A percentile compares a stretch with the other conserved stretches of the same genome.
Evolutionary conservation across 257 asterid genomes (phyloP).

Genomic region (Ilex aquifolium): DNA sequence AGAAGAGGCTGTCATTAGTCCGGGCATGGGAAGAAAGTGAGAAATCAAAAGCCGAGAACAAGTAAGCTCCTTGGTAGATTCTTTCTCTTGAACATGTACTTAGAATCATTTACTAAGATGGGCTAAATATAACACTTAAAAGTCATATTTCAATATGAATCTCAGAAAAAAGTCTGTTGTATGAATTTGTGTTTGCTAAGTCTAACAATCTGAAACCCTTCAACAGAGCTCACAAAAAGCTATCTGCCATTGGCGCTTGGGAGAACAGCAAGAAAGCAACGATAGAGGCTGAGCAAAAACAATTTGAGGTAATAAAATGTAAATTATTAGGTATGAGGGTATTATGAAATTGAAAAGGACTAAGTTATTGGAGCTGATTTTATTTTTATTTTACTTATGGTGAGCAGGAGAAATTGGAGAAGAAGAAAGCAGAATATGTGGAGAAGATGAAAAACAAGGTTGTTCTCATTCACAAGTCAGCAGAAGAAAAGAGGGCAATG

Average conservation of each 20-base stretch:
- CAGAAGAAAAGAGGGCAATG: neutral
- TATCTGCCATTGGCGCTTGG: conserved; percentile 43
- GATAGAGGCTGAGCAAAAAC: conserved; percentile 53
- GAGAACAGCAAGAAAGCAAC: conserved; percentile 58
- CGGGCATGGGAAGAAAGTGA: conserved; percentile 74
- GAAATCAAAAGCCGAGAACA: conserved; percentile 63
- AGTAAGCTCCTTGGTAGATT: conserved; percentile 23
- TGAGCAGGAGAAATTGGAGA: neutral
- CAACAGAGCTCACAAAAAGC: conserved; percentile 46
- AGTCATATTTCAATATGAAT: neutral
- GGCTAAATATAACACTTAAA: no score
- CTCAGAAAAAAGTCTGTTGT: no score
- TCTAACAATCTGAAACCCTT: conserved; percentile 2
- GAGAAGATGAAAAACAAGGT: neutral
- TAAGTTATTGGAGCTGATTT: no score
- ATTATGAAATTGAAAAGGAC: no score
- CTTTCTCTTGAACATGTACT: no score
- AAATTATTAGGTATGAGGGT: no score
- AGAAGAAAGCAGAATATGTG: neutral
- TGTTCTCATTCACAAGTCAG: neutral
- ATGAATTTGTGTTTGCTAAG: neutral
- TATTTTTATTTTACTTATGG: neutral
- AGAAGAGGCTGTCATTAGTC: conserved; percentile 44
- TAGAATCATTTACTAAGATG: no score
- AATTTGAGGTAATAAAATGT: conserved; percentile 37